Base-by-base conservation (phyloP, 2,329 filamentous ascomycete species). In the Fusarium sublunatum region DNA sequence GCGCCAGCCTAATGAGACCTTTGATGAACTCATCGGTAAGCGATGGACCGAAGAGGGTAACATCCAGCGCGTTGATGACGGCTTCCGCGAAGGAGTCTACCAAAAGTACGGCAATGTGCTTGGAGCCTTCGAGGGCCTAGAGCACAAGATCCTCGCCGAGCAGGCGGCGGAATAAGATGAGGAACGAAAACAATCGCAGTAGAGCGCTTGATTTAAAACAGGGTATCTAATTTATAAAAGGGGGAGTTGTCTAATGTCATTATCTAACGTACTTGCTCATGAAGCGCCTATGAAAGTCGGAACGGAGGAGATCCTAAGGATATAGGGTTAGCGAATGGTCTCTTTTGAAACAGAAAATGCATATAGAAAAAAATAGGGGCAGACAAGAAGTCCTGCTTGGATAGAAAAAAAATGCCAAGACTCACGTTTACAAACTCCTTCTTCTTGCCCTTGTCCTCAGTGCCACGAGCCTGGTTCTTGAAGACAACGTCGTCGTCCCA, bases 401-500 rank as follows among this genome's bases (percentile, higher is more conserved):
- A 40, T 42, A 35, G 40, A 41, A 49, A 57, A 32, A 56, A 15
- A 44, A 7, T 31, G 31, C 26, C 25, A 58, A 38, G 26, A 80
- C 88, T 80, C 76, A 92, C 93, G 74, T 99, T 99, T 77, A 99
- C 93, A 79, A 99, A 99, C 77, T 97, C 93, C 81, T 94, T 96
- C 78, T 85, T 87, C 81, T 93, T 87, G 63, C 90, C 88, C 81
- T 90, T 93, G 63, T 97, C 92, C 73, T 98, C 94, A 1, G 93
- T 97, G 8, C 94, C 95, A 57, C 95, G 86, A 31, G 94, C 95
- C 79, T 99, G 95, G 77, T 99, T 99, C 82, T 97, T 98, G 81
- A 99, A 99, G 3, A 99, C 93, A 11, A 99, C 95, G 75, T 99
- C 95, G 71, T 99, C 95, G 70, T 99, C 95, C 95, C 95, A 99